Conservation (phyloP, 2,329 filamentous ascomycete genomes). For the Arthrobotrys musiformis region DNA sequence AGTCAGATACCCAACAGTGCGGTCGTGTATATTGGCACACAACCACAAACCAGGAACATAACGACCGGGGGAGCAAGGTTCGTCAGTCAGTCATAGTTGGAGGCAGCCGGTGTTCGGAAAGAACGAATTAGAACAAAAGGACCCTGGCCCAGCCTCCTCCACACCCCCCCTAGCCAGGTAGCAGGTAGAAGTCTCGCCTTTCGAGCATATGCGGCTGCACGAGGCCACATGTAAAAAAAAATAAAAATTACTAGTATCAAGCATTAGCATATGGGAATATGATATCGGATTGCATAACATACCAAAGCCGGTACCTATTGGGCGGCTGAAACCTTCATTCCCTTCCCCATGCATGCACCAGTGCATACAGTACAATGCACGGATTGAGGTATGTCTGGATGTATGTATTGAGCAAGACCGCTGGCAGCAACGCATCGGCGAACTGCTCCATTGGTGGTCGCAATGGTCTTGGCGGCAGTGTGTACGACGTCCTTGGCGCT, state of each 20-base stretch:
- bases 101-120: slow-evolving; percentile 40
- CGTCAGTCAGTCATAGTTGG: too few species aligned
- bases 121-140: not conserved
- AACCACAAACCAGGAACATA: slow-evolving; percentile 18
- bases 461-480: slow-evolving; percentile 24
- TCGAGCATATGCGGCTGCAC: not conserved
- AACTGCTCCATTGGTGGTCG: slow-evolving; percentile 29
- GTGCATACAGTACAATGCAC: too few species aligned
- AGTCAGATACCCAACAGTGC: slow-evolving; percentile 22
- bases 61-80: not conserved
- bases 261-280: not conserved
- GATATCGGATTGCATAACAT: not conserved
- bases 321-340: slow-evolving; percentile 40
- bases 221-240: slow-evolving; percentile 3
- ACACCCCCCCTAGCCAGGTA: not conserved
- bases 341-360: too few species aligned
- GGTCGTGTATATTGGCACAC: slow-evolving; percentile 7
- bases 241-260: not conserved
- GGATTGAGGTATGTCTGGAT: too few species aligned
- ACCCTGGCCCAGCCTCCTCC: slow-evolving; percentile 15
- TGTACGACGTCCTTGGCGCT: slow-evolving; percentile 31
- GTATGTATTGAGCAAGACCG: not conserved
- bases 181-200: not conserved
- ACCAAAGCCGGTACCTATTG: not conserved
- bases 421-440: slow-evolving; percentile 32